These are phyloP conservation scores for Floccularia luteovirens DNA, from an alignment of 768 basidiomycete species.

Conservation along the genomic window DNA sequence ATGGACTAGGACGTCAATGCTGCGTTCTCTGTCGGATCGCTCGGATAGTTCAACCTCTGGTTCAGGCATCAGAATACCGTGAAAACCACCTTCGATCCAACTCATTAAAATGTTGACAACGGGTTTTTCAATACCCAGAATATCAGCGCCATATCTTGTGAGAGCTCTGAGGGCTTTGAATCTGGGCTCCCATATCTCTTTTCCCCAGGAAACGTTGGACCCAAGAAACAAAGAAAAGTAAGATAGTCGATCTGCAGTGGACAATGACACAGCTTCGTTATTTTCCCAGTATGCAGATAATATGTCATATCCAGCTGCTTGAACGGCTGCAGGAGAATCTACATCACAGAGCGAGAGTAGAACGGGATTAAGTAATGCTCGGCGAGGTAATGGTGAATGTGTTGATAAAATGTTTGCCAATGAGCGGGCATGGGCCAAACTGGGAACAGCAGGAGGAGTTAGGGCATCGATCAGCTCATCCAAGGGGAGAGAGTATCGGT, in stretches of 20 bases:
- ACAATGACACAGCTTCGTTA: conserved; percentile 33
- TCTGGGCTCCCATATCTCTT: conserved; percentile 66
- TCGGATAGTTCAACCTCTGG: conserved; percentile 30
- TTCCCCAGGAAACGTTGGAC: conserved; percentile 39
- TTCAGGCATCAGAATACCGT: conserved; percentile 30
- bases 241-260: conserved; percentile 51
- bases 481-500: too few species aligned
- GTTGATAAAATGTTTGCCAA: conserved; percentile 44
- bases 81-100: conserved; percentile 66
- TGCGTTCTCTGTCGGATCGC: conserved; percentile 53
- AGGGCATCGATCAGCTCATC: conserved; percentile 35
- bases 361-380: conserved; percentile 48
- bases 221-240: conserved; percentile 60
- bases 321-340: conserved; percentile 47
- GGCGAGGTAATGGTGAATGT: conserved; percentile 48
- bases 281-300: conserved; percentile 59
- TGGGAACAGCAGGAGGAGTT: conserved; percentile 58
- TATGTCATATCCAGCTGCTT: conserved; percentile 45
- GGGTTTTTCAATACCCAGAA: conserved; percentile 55
- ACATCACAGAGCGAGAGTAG: conserved; percentile 49
- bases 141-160: conserved; percentile 51
- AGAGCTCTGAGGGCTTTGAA: conserved; percentile 63
- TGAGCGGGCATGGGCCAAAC: conserved; percentile 51
- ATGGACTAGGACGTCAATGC: conserved; percentile 50
- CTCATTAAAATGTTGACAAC: conserved; percentile 47